phyloP scores from a whole-genome alignment of 2,329 filamentous ascomycete genomes.

The Ophiostoma ips region DNA sequence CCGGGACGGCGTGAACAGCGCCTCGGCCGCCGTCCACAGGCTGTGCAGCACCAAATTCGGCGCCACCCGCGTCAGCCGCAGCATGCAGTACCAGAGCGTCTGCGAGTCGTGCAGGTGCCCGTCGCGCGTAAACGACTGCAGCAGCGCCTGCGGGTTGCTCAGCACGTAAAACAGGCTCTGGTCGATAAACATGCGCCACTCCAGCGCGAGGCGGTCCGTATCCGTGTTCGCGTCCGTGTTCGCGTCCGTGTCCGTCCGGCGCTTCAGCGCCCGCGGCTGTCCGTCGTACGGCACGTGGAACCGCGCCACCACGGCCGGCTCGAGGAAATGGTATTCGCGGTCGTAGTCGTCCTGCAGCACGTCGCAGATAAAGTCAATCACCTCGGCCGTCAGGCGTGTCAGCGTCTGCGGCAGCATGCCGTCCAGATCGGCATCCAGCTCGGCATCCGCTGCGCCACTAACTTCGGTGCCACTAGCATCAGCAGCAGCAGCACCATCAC shows the following conservation, averaged over 20 bases:
- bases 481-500: background rate
- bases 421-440: constrained; percentile 19
- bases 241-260: constrained; percentile 19
- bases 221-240: background rate
- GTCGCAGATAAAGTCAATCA: constrained; percentile 48
- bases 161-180: constrained; percentile 52
- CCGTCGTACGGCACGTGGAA: constrained; percentile 18
- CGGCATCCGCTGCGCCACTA: background rate
- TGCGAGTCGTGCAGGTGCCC: constrained; percentile 44
- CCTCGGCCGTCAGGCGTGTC: constrained; percentile 36
- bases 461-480: background rate
- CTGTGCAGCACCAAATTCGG: constrained; percentile 48
- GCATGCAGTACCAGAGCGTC: constrained; percentile 48
- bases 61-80: constrained; percentile 41
- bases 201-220: constrained; percentile 9
- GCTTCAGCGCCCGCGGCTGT: constrained; percentile 21
- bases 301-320: constrained; percentile 22
- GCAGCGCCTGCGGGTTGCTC: constrained; percentile 38
- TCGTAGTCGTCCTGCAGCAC: constrained; percentile 42
- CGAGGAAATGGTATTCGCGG: constrained; percentile 33
- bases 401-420: constrained; percentile 42
- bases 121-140: constrained; percentile 42
- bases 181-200: constrained; percentile 46
- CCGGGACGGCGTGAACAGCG: constrained; percentile 42
- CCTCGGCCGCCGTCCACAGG: constrained; percentile 47